Conservation (phyloP, 176 grass and related monocot species). For the Cenchrus purpureus region DNA sequence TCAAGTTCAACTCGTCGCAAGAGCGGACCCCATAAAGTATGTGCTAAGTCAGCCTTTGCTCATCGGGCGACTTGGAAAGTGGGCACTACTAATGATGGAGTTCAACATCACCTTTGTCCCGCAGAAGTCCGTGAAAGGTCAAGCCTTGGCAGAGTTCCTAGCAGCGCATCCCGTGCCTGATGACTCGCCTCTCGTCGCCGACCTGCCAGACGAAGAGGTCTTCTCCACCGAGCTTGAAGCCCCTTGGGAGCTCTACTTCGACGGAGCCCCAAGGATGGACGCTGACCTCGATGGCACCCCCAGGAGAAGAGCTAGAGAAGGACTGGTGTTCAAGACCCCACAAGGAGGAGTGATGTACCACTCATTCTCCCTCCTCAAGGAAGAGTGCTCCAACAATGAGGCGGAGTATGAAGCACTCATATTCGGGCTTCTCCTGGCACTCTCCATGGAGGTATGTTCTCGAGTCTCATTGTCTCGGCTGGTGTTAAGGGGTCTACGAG, state of each 20-base stretch:
- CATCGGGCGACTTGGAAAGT: neutral
- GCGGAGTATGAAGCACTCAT: neutral
- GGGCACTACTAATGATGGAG: neutral
- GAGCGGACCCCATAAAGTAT: neutral
- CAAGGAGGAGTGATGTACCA: neutral
- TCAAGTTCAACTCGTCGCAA: neutral
- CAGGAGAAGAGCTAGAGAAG: neutral
- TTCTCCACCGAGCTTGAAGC: neutral
- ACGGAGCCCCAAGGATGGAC: neutral
- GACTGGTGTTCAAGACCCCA: neutral
- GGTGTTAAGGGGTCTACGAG: neutral
- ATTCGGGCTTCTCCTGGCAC: neutral
- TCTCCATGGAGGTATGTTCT: neutral
- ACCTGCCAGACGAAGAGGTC: neutral
- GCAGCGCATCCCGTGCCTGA: too few relatives aligned
- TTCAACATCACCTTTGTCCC: slow-evolving; percentile 11
- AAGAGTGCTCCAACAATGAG: neutral
- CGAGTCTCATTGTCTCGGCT: neutral
- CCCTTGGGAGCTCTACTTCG: neutral
- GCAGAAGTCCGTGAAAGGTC: neutral
- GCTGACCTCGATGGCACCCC: neutral
- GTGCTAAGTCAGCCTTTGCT: neutral
- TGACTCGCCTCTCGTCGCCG: neutral
- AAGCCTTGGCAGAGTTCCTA: too few relatives aligned
- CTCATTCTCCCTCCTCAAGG: neutral